Base-by-base conservation (phyloP, 176 grass and related monocot species). In the Pontederia crassipes region DNA sequence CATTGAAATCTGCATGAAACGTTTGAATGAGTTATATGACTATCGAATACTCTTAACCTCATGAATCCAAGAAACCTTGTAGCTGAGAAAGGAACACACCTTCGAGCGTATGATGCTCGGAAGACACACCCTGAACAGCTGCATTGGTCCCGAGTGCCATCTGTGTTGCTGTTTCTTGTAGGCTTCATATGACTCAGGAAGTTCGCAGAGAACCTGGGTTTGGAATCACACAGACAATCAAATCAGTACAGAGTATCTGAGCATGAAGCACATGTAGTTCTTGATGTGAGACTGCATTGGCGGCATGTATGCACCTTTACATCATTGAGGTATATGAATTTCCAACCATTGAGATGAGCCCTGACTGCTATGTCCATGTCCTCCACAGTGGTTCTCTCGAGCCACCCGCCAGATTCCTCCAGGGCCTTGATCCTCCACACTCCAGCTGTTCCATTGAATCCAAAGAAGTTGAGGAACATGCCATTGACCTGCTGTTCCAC, bases 141-240 rank as follows among this genome's bases (percentile, higher is more conserved):
- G 59, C 59, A 62, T 62, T 9, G 59, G 59, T 46, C 59, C 59
- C 10, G 59, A 62, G 10, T 62, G 59, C 40, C 59, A 62, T 62
- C 40, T 62, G 40, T 62, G 46, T 46, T 62, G 59, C 35, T 62
- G 59, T 28, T 62, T 62, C 59, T 62, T 62, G 40, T 62, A 62
- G 40, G 59, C 40, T 62, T 62, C 59, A 17, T 62, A 62, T 46
- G 59, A 62, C 17, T 62, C 59, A 3, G 59, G 59, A 3, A 62
- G 40, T 62, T 62, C 59, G 14, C 59, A 62, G 32, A 62, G 32
- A 47, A 47, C 59, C 59, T 62, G 35, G 46, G 2, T 62, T 17
- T 40, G 32, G 32, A 7, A 40, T 40, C 6, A 40, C 32, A 40
- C 32, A 40, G 32, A 40, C 6, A 40, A 40, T 40, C 6, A 40